Evolutionary conservation across 768 basidiomycete species (phyloP).

Genomic region (Plicaturopsis crispa): DNA sequence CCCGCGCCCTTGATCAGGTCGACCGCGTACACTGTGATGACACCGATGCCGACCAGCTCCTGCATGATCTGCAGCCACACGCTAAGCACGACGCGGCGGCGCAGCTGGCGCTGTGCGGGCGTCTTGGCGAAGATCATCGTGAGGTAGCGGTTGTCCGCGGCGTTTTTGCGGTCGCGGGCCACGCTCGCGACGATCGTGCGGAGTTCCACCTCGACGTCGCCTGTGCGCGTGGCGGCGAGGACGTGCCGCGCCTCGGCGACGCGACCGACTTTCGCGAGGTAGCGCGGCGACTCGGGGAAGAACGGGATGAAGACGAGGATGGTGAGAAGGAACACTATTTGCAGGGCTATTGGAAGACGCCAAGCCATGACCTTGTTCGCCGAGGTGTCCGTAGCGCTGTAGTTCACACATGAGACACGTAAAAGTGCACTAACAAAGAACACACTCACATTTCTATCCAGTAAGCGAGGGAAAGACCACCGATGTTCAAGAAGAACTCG

Average conservation of each 20-base stretch:
- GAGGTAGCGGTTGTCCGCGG: slow-evolving; percentile 5
- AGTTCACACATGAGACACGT: neutral
- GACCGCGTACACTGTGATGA: slow-evolving; percentile 7
- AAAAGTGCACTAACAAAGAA: neutral
- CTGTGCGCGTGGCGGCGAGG: too few species aligned
- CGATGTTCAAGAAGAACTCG: neutral
- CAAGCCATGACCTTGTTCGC: neutral
- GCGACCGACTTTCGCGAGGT: slow-evolving; percentile 14
- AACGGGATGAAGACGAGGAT: neutral
- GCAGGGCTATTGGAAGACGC: slow-evolving; percentile 1
- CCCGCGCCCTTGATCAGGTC: slow-evolving; percentile 7
- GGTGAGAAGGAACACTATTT: neutral
- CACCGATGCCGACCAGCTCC: slow-evolving; percentile 8
- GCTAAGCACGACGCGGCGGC: slow-evolving; percentile 5
- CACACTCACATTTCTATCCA: too few species aligned
- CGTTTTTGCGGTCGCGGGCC: slow-evolving; percentile 2
- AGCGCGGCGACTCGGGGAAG: slow-evolving; percentile 10
- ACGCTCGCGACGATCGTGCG: slow-evolving; percentile 3
- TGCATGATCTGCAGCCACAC: slow-evolving; percentile 8
- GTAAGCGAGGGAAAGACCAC: neutral
- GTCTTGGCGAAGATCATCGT: slow-evolving; percentile 7
- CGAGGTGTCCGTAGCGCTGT: neutral
- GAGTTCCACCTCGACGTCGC: slow-evolving; percentile 4
- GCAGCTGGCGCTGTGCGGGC: slow-evolving; percentile 7
- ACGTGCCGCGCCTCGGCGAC: slow-evolving; percentile 13